A percentile compares a stretch with the other conserved stretches of the same genome.
These are phyloP conservation scores for Metschnikowia borealis DNA, from an alignment of 805 yeast species.

Conservation along the genomic window DNA sequence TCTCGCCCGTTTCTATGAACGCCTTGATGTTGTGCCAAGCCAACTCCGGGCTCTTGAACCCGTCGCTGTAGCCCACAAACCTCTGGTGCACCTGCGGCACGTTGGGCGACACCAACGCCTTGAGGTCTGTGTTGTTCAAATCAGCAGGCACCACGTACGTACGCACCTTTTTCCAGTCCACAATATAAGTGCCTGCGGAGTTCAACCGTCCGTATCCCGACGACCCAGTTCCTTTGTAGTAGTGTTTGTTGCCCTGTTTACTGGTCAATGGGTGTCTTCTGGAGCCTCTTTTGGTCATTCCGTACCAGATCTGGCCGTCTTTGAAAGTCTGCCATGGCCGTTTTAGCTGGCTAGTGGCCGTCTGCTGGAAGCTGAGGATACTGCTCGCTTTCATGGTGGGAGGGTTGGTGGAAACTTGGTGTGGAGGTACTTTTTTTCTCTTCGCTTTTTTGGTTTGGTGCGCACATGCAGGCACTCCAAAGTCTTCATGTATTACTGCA, in stretches of 20 bases:
- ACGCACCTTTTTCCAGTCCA: conserved; percentile 82
- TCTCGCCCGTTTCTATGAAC: conserved; percentile 71
- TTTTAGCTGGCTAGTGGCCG: conserved; percentile 45
- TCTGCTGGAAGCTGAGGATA: conserved; percentile 20
- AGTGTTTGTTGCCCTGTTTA: conserved; percentile 90
- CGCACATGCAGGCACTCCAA: conserved; percentile 2
- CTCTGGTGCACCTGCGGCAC: conserved; percentile 67
- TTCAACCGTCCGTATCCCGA: conserved; percentile 86
- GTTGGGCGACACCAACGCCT: conserved; percentile 74
- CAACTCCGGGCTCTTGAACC: conserved; percentile 69
- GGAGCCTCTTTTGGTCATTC: conserved; percentile 71
- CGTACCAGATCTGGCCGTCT: conserved; percentile 84
- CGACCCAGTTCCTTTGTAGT: conserved; percentile 94
- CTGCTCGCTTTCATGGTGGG: conserved; percentile 17
- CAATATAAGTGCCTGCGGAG: conserved; percentile 64
- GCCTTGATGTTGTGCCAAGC: conserved; percentile 70
- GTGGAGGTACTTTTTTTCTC: not conserved
- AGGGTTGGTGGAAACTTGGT: not conserved
- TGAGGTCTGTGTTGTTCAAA: conserved; percentile 40
- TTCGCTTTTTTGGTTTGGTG: not conserved
- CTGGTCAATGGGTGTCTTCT: conserved; percentile 82
- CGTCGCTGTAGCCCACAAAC: conserved; percentile 65
- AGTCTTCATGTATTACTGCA: not conserved
- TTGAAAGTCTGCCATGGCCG: conserved; percentile 87
- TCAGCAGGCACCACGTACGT: conserved; percentile 80